Evolutionary conservation across 179 eudicot species (phyloP).

Genomic region (Silene noctiflora): DNA sequence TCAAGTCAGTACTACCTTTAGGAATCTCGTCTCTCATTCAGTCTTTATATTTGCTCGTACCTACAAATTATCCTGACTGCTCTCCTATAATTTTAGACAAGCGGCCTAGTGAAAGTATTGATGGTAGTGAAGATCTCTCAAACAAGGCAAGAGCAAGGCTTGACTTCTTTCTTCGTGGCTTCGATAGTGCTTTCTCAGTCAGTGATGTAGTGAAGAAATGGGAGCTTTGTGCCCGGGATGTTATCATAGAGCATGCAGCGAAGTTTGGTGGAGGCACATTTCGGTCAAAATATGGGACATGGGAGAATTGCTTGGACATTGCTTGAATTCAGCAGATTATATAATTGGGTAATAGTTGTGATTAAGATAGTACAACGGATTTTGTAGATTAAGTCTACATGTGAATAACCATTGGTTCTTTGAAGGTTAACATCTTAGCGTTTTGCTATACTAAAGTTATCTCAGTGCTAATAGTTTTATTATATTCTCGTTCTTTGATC

Average conservation of each 20-base stretch:
- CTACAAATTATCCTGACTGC: conserved; percentile 37
- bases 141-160: conserved; percentile 54
- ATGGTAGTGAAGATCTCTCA: conserved; percentile 50
- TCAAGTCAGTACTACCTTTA: background rate
- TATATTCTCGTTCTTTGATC: too few species aligned
- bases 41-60: conserved; percentile 42
- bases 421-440: background rate
- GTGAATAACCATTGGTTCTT: conserved; percentile 2
- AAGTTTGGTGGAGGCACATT: conserved; percentile 65
- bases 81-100: conserved; percentile 38
- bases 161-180: conserved; percentile 43
- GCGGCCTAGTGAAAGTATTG: conserved; percentile 27
- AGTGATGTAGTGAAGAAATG: conserved; percentile 64
- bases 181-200: conserved; percentile 56
- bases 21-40: conserved; percentile 16
- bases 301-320: conserved; percentile 56
- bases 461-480: too few species aligned
- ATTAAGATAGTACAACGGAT: background rate
- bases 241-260: conserved; percentile 53
- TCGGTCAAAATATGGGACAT: conserved; percentile 61
- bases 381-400: background rate
- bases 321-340: conserved; percentile 24
- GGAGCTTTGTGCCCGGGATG: conserved; percentile 62
- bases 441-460: background rate
- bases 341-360: conserved; percentile 7